Evolutionary conservation across 768 basidiomycete genomes (phyloP).

Genomic region (Boletus sp.): DNA sequence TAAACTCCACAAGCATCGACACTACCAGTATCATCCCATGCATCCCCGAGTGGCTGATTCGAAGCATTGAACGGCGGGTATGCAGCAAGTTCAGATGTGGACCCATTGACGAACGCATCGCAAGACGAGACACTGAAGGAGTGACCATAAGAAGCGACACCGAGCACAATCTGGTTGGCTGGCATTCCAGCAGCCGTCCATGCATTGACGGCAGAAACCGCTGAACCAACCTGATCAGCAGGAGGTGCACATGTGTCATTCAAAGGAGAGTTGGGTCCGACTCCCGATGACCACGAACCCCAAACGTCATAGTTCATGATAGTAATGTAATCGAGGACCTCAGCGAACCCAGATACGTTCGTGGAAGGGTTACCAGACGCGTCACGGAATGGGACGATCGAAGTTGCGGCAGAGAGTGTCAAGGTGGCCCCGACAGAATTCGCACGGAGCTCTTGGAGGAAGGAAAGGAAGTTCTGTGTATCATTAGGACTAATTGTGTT

Average conservation of each 20-base stretch:
- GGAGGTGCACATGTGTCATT: conserved; percentile 67
- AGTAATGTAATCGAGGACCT: conserved; percentile 62
- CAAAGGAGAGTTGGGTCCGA: conserved; percentile 81
- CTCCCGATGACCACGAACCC: conserved; percentile 48
- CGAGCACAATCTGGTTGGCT: conserved; percentile 63
- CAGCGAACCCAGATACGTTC: conserved; percentile 70
- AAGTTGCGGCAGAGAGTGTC: conserved; percentile 67
- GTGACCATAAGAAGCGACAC: conserved; percentile 80
- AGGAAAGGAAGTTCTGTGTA: conserved; percentile 70
- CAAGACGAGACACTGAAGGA: conserved; percentile 48
- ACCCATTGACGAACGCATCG: conserved; percentile 35
- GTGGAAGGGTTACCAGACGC: conserved; percentile 54
- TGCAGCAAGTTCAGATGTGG: conserved; percentile 36
- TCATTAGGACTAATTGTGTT: conserved; percentile 60
- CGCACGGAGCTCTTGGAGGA: conserved; percentile 65
- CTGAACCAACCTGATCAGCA: conserved; percentile 66
- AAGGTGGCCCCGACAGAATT: conserved; percentile 49
- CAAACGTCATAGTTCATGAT: conserved; percentile 68
- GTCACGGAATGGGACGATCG: conserved; percentile 62
- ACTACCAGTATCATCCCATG: conserved; percentile 48
- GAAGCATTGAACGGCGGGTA: conserved; percentile 50
- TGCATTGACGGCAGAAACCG: conserved; percentile 60
- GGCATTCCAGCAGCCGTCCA: conserved; percentile 84
- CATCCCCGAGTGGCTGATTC: conserved; percentile 50
- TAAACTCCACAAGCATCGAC: conserved; percentile 53